Evolutionary conservation across 768 basidiomycete species (phyloP).

Genomic region (Tephrocybe sp.): DNA sequence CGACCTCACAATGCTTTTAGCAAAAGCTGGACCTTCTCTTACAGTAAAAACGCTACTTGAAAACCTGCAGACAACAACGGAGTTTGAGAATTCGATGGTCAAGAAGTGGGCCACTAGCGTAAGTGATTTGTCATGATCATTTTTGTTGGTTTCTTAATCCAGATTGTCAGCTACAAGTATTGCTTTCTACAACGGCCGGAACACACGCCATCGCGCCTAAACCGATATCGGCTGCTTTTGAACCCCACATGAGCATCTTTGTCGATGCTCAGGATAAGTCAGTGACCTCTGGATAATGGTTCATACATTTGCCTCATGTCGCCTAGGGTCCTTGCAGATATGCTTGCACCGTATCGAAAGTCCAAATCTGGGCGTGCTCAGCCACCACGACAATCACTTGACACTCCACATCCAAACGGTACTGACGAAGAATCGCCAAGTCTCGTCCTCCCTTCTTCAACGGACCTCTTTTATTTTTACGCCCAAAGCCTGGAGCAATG

Average conservation of each 20-base stretch:
- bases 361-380: conserved; percentile 29
- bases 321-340: conserved; percentile 84
- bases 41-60: conserved; percentile 83
- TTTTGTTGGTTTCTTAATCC: background rate
- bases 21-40: conserved; percentile 72
- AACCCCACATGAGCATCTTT: conserved; percentile 89
- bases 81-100: conserved; percentile 82
- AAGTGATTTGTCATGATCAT: conserved; percentile 12
- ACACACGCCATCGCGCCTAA: conserved; percentile 54
- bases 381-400: conserved; percentile 68
- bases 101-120: conserved; percentile 84
- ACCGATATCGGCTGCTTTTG: conserved; percentile 87
- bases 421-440: conserved; percentile 48
- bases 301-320: background rate
- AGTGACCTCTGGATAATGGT: conserved; percentile 15
- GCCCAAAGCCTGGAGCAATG: conserved; percentile 94
- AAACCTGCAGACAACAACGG: conserved; percentile 79
- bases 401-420: conserved; percentile 44
- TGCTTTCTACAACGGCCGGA: conserved; percentile 54
- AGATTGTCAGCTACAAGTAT: conserved; percentile 56
- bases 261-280: conserved; percentile 97
- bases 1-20: conserved; percentile 78
- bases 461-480: conserved; percentile 97
- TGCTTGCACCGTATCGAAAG: conserved; percentile 82
- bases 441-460: conserved; percentile 88